phyloP scores from a whole-genome alignment of 73 alveolate species.

The Tetrahymena thermophila region DNA sequence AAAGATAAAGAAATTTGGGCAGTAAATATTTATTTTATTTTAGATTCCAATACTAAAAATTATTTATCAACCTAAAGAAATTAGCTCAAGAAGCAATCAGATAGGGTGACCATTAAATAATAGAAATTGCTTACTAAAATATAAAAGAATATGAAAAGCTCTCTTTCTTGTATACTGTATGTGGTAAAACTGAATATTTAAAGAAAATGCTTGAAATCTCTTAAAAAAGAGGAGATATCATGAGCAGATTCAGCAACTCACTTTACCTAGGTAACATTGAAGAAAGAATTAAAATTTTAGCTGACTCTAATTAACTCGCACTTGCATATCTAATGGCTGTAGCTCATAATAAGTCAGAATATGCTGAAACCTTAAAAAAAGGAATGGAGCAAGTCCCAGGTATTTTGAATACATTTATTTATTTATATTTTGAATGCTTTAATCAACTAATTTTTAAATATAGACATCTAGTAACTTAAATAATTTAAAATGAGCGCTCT shows the following conservation, averaged over 20 bases:
- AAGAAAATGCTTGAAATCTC: conserved; percentile 5
- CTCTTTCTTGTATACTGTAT: neutral
- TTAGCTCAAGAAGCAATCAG: conserved; percentile 33
- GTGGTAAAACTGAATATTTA: conserved; percentile 9
- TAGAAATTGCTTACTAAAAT: conserved; percentile 17
- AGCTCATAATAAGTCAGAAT: neutral
- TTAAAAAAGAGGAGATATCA: neutral
- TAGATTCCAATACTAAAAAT: neutral
- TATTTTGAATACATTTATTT: neutral
- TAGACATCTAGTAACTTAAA: neutral
- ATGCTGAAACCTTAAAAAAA: neutral
- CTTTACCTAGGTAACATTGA: conserved; percentile 1
- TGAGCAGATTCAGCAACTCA: neutral
- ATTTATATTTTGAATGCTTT: neutral
- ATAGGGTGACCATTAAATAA: conserved; percentile 32
- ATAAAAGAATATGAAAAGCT: conserved; percentile 16
- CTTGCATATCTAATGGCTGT: neutral
- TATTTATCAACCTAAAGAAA: neutral
- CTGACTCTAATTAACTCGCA: neutral
- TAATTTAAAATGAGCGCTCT: neutral
- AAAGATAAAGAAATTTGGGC: conserved; percentile 3
- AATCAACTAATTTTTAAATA: neutral
- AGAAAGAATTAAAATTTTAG: conserved; percentile 1
- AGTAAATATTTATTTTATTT: neutral
- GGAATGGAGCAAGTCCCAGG: neutral